Base-by-base conservation (phyloP, 1,284 basidiomycete genomes). In the Naganishia sp. region DNA sequence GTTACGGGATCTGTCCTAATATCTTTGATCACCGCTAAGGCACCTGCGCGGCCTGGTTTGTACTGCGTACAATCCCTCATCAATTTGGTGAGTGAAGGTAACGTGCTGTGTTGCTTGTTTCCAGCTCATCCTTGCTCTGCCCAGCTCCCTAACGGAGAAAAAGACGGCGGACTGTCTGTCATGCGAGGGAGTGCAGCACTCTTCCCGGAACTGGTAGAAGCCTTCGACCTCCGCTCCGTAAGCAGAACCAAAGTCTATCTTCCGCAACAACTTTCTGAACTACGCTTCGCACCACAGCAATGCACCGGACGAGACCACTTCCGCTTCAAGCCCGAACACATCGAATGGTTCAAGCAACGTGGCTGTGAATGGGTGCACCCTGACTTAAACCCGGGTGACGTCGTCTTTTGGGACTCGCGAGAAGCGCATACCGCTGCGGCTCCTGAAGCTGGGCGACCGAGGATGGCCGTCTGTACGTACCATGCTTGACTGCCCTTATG, bases 131-230 rank as follows among this genome's bases (percentile, higher is more conserved):
- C 17, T 17, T 17, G 17, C 21, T 15, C 23, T 11, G 1, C 31
- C 2, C 41, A 66, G 63, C 45, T 63, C 47, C 74, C 73, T 18
- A 75, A 75, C 62, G 73, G 72, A 4, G 73, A 75, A 1, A 66
- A 74, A 11, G 77, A 78, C 55, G 77, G 77, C 9, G 77, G 76
- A 0, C 67, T 78, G 7, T 64, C 71, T 46, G 75, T 77, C 15
- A 70, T 77, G 69, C 75, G 72, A 60, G 75, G 75, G 9, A 71
- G 70, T 35, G 65, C 71, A 15, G 49, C 64, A 35, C 62, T 77
- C 32, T 70, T 72, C 52, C 65, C 69, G 18, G 62, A 64, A 32
- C 15, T 67, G 15, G 32, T 67, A 42, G 52, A 67, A 43, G 66
- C 61, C 28, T 67, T 64, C 50, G 45, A 63, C 23, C 32, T 62